Base-by-base conservation (phyloP, 805 yeast species). In the Wickerhamiella australiensis region DNA sequence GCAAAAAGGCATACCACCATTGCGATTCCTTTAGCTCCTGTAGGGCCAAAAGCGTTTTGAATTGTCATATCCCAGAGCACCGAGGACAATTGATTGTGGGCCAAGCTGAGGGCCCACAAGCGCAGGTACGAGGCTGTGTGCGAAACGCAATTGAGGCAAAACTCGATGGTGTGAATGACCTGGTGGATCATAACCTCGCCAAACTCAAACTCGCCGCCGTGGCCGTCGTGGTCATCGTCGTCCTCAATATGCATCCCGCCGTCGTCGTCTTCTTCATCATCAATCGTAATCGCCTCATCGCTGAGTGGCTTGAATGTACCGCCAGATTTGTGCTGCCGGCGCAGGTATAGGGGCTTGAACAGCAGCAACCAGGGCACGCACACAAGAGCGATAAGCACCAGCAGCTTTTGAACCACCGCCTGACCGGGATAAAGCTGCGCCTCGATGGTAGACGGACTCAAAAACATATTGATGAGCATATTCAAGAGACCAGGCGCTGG, bases 1-100 rank as follows among this genome's bases (percentile, higher is more conserved):
- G 82, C 95, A 65, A 92, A 92, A 59, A 92, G 68, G 15, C 79
- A 59, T 26, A 88, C 88, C 1, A 85, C 79, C 70, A 75, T 78
- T 21, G 79, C 56, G 1, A 85, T 80, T 13, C 95, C 94, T 11
- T 70, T 60, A 3, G 66, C 57, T 4, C 90, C 92, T 1, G 81
- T 73, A 15, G 74, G 68, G 1, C 78, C 77, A 65, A 92, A 90
- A 0, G 94, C 82, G 57, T 79, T 78, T 49, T 79, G 79, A 49
- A 92, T 77, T 1, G 98, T 92, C 99, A 92, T 92, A 20, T 82
- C 71, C 98, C 98, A 90, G 59, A 90, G 72, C 11, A 90, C 98
- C 13, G 85, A 72, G 1, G 96, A 87, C 56, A 90, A 75, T 71
- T 90, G 98, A 29, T 94, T 92, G 68, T 90, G 98, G 0, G 98